Conservation (phyloP, 2,329 filamentous ascomycete genomes). For the Fusarium sp. region DNA sequence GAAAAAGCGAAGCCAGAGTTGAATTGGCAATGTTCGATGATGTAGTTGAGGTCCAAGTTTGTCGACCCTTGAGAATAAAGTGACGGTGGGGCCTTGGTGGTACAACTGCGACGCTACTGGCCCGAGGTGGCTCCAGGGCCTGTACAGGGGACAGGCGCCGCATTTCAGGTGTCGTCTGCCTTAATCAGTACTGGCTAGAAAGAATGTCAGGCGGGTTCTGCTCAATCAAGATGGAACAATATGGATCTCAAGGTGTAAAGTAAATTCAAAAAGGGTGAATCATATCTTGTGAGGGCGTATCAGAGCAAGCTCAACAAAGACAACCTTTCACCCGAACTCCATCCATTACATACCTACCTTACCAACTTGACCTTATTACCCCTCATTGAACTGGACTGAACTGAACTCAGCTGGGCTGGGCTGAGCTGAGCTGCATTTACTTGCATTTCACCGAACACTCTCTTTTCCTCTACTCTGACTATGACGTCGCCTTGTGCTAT, state of each 20-base stretch:
- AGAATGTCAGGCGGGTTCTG: neutral
- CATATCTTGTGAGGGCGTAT: neutral
- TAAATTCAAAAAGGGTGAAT: neutral
- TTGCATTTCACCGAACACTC: neutral
- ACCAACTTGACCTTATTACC: conserved; percentile 7
- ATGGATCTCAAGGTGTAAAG: neutral
- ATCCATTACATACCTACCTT: neutral
- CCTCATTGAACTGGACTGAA: conserved; percentile 3
- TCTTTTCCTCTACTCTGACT: neutral
- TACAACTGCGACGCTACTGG: conserved; percentile 1
- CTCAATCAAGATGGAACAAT: neutral
- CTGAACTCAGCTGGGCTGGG: neutral
- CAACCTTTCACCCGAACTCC: neutral
- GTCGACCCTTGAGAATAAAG: conserved; percentile 15
- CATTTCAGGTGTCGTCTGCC: too few species aligned
- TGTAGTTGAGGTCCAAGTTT: conserved; percentile 34
- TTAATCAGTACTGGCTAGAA: too few species aligned
- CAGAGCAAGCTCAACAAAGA: neutral
- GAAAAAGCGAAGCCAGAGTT: neutral
- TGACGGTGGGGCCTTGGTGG: conserved; percentile 20
- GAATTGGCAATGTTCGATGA: conserved; percentile 18
- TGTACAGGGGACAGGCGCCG: conserved; percentile 38
- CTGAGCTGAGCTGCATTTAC: neutral
- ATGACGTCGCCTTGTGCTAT: conserved; percentile 50
- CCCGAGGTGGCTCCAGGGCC: conserved; percentile 41